Conservation (phyloP, 2,329 filamentous ascomycete genomes). For the Cadophora gregata region DNA sequence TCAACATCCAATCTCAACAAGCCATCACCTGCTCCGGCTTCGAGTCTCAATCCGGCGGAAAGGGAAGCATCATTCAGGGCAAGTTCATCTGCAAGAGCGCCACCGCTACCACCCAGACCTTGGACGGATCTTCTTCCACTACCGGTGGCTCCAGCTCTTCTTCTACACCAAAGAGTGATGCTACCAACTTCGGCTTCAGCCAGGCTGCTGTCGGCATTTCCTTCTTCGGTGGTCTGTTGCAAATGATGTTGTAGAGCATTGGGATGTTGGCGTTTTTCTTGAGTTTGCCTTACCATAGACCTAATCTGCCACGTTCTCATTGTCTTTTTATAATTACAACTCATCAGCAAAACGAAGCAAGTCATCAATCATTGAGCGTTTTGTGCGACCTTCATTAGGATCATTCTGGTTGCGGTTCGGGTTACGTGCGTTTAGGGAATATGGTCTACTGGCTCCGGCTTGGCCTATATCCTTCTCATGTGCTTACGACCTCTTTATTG, state of each 20-base stretch:
- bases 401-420: slow-evolving; percentile 17
- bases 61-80: slow-evolving; percentile 52
- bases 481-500: slow-evolving; percentile 18
- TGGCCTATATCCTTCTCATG: slow-evolving; percentile 29
- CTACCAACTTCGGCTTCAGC: slow-evolving; percentile 47
- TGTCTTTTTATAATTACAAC: slow-evolving; percentile 35
- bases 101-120: slow-evolving; percentile 34
- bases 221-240: slow-evolving; percentile 51
- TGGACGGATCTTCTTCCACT: slow-evolving; percentile 42
- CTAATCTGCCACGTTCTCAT: slow-evolving; percentile 46
- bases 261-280: slow-evolving; percentile 44
- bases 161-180: slow-evolving; percentile 44
- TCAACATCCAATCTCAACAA: slow-evolving; percentile 57
- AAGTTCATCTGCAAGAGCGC: slow-evolving; percentile 50
- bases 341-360: slow-evolving; percentile 33
- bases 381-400: slow-evolving; percentile 35
- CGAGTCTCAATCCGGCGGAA: slow-evolving; percentile 35
- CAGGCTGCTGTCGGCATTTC: slow-evolving; percentile 49
- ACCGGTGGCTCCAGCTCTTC: slow-evolving; percentile 39
- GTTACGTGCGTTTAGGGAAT: slow-evolving; percentile 13
- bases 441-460: slow-evolving; percentile 19
- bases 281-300: slow-evolving; percentile 44
- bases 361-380: slow-evolving; percentile 36
- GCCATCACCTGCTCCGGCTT: slow-evolving; percentile 41
- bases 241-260: slow-evolving; percentile 52